Evolutionary conservation across 352 stramenopile genomes (phyloP), one percentile per base, ranked within the genome.

Genomic region (Phytophthora sp.): DNA sequence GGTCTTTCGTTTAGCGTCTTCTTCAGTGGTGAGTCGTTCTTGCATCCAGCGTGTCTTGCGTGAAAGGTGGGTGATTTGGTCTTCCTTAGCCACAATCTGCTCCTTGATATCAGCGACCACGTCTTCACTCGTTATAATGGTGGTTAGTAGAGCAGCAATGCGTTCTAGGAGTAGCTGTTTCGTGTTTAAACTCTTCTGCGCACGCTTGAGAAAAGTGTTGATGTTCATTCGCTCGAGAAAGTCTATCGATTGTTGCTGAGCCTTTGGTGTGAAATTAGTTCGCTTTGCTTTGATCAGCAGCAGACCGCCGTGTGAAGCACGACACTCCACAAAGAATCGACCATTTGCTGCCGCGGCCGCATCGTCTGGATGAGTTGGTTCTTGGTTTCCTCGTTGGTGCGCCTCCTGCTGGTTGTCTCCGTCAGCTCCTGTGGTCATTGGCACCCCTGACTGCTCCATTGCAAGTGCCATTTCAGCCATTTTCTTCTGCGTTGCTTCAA

Each of bases 1-100:
- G 13, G 95, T 98, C 42, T 97, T 91, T 27, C 95, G 87, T 72
- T 99, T 99, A 11, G 96, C 96, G 42, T 99, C 96, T 72, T 99
- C 95, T 65, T 98, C 96, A 10, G 65, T 74, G 3, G 82, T 89
- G 27, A 98, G 71, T 26, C 84, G 79, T 41, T 96, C 87, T 52
- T 98, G 91, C 48, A 96, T 72, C 49, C 82, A 76, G 62, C 74
- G 77, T 2, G 72, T 76, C 58, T 96, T 96, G 15, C 84, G 72
- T 1, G 76, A 53, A 26, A 96, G 62, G 49, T 97, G 84, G 1
- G 77, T 71, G n/a, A 98, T 77, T 54, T 97, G 89, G 8, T 97
- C 88, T n/a, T 85, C 69, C 42, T 88, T 87, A 6, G 70, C 64
- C 24, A 41, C 55, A 2, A 91, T 54, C n/a, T 84, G 67, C 60